phyloP scores from a whole-genome alignment of 139 green algal genomes.

The Eudorina sp. region DNA sequence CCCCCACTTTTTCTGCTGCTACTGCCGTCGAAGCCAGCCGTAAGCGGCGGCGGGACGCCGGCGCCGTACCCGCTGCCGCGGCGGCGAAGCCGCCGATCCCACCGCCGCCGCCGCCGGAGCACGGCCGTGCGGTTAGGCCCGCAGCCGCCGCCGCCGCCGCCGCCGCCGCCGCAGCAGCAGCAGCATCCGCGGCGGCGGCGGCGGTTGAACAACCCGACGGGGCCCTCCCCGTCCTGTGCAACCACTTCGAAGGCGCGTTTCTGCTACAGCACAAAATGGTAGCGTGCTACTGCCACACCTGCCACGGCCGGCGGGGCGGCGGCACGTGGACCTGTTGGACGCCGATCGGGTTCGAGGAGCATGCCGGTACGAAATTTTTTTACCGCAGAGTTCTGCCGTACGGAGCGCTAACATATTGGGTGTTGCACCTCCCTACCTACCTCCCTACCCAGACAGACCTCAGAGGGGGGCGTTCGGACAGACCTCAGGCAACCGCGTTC shows the following conservation, averaged over 20 bases:
- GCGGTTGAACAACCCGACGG: background rate
- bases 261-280: conserved; percentile 16
- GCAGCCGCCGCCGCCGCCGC: background rate
- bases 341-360: conserved; percentile 35
- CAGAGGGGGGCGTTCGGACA: too few species aligned
- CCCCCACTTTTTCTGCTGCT: too few species aligned
- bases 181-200: background rate
- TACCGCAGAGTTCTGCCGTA: too few species aligned
- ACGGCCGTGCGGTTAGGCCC: too few species aligned
- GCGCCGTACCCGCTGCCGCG: background rate
- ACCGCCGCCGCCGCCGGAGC: background rate
- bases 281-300: background rate
- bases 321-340: conserved; percentile 16
- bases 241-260: background rate
- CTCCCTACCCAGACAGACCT: too few species aligned
- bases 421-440: too few species aligned
- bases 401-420: too few species aligned
- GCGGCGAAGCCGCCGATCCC: too few species aligned
- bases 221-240: background rate
- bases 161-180: background rate
- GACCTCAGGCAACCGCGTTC: too few species aligned
- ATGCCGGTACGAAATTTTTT: conserved; percentile 38
- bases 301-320: background rate
- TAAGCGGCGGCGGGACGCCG: background rate
- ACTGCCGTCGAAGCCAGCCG: background rate